Evolutionary conservation across 1,284 basidiomycete genomes (phyloP).

Genomic region (Cutaneotrichosporon spelunceum): DNA sequence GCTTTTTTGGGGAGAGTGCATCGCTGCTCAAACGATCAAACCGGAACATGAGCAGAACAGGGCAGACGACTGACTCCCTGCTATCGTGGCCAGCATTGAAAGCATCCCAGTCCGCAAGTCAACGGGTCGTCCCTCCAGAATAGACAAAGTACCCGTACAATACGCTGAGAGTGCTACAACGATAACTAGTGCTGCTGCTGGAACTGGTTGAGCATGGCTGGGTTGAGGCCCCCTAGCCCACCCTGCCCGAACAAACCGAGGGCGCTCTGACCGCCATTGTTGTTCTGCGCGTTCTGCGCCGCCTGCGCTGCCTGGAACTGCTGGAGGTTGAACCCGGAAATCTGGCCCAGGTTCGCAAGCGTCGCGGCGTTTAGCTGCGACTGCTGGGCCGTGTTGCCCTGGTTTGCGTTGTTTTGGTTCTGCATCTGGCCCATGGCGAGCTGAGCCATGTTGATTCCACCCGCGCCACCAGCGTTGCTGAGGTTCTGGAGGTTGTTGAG

Average conservation of each 20-base stretch:
- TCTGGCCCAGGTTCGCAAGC: not conserved
- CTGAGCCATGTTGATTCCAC: slow-evolving; percentile 4
- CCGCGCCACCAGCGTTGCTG: not conserved
- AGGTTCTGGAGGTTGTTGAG: slow-evolving; percentile 3
- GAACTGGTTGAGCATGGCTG: slow-evolving; percentile 14
- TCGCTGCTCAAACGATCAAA: no score
- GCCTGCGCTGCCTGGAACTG: slow-evolving; percentile 18
- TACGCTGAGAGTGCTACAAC: not conserved
- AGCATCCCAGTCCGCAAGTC: no score
- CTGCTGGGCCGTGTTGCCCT: not conserved
- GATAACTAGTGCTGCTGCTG: slow-evolving; percentile 15
- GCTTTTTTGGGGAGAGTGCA: no score
- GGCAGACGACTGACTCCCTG: no score
- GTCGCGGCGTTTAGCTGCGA: not conserved
- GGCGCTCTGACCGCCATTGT: slow-evolving; percentile 7
- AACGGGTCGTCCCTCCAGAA: no score
- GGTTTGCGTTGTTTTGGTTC: not conserved
- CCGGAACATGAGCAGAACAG: no score
- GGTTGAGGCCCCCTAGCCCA: slow-evolving; percentile 3
- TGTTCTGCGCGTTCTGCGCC: not conserved
- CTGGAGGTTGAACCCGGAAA: slow-evolving; percentile 9
- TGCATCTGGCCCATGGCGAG: slow-evolving; percentile 1
- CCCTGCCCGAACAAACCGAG: slow-evolving; percentile 13
- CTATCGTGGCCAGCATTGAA: no score
- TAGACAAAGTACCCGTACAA: not conserved